Percentiles rank a stretch among this genome's conserved stretches.
phyloP scores from a whole-genome alignment of 495 filamentous ascomycete species.

The Cercophora newfieldiana region DNA sequence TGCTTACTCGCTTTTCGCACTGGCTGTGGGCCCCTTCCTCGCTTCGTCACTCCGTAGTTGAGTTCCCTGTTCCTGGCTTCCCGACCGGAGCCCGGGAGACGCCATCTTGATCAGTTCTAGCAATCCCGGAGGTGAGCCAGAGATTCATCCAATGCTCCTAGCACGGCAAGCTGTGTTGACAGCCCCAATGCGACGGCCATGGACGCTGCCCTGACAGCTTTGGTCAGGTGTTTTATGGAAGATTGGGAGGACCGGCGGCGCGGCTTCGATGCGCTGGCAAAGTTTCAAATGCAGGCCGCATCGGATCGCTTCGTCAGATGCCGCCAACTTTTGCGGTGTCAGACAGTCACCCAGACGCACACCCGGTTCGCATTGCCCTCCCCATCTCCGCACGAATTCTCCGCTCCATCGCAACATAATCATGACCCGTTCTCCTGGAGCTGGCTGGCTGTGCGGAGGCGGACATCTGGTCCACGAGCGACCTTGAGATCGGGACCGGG shows the following conservation, averaged over 20 bases:
- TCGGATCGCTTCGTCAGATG: conserved; percentile 28
- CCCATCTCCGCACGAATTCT: background rate
- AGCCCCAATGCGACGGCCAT: background rate
- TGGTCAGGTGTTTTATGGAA: conserved; percentile 13
- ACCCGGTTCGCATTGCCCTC: background rate
- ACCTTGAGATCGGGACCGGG: background rate
- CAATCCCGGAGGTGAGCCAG: background rate
- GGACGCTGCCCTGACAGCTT: conserved; percentile 7
- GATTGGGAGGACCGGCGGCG: conserved; percentile 24
- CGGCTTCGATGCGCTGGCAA: conserved; percentile 36
- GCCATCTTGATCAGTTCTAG: background rate
- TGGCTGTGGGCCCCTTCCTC: too few relatives aligned
- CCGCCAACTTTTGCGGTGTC: conserved; percentile 8
- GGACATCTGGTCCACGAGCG: background rate
- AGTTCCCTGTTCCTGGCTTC: too few relatives aligned
- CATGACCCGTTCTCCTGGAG: background rate
- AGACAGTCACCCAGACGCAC: conserved; percentile 13
- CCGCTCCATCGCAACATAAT: background rate
- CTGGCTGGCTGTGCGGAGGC: background rate
- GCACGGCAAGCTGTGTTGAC: background rate
- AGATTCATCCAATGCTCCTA: background rate
- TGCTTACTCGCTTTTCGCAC: too few relatives aligned
- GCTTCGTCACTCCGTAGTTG: too few relatives aligned
- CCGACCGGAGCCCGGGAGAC: background rate
- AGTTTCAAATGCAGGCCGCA: conserved; percentile 34